Evolutionary conservation across 148 eudicot species (phyloP).

Genomic region (Dysphania ambrosioides): DNA sequence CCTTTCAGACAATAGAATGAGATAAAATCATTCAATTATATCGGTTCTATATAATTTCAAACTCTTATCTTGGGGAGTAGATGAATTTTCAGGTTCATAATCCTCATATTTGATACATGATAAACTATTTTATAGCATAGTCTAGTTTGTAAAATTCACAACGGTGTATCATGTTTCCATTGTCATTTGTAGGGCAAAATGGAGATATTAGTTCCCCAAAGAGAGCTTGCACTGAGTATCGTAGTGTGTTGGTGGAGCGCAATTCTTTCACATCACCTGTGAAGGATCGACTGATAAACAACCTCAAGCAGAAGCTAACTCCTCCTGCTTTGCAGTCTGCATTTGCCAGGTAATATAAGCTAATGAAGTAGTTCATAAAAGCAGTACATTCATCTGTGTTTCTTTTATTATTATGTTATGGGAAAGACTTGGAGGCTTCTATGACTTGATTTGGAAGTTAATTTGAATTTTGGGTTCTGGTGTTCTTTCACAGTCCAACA

Average conservation of each 20-base stretch:
- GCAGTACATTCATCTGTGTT: background rate
- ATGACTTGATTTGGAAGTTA: conserved; percentile 1
- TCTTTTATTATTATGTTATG: conserved; percentile 1
- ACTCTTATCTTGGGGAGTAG: background rate
- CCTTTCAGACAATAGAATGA: background rate
- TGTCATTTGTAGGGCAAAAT: conserved; percentile 58
- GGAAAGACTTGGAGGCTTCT: background rate
- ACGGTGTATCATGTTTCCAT: background rate
- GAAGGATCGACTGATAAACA: conserved; percentile 75
- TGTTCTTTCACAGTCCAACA: conserved; percentile 56
- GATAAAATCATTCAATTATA: background rate
- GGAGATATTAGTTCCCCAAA: conserved; percentile 88
- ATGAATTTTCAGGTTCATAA: background rate
- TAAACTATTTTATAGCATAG: no score
- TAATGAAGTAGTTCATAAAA: background rate
- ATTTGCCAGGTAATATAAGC: conserved; percentile 71
- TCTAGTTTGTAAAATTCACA: no score
- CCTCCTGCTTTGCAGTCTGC: conserved; percentile 96
- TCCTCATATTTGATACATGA: background rate
- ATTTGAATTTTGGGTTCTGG: conserved; percentile 1
- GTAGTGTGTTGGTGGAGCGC: conserved; percentile 86
- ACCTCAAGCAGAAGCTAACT: conserved; percentile 65
- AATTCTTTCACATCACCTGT: conserved; percentile 87
- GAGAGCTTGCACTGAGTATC: conserved; percentile 71
- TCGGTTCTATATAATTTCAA: background rate